phyloP scores from a whole-genome alignment of 2,329 filamentous ascomycete species.

The Scytalidium lignicola region DNA sequence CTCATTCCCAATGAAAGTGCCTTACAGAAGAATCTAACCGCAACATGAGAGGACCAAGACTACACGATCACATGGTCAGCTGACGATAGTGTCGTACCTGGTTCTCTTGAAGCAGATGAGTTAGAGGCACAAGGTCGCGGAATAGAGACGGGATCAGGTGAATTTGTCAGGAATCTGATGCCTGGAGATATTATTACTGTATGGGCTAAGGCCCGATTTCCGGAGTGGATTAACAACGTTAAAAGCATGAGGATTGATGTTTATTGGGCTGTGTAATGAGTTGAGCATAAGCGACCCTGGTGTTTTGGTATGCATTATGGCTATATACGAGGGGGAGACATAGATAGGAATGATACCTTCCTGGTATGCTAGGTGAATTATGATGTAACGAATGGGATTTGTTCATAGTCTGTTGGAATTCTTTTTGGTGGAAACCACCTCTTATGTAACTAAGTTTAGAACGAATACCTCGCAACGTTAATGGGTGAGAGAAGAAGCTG shows the following conservation, averaged over 20 bases:
- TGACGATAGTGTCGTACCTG: conserved; percentile 40
- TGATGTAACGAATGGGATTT: no score
- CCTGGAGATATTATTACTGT: conserved; percentile 58
- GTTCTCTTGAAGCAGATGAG: conserved; percentile 34
- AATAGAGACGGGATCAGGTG: conserved; percentile 43
- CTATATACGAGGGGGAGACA: no score
- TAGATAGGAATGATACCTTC: no score
- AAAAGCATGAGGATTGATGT: conserved; percentile 48
- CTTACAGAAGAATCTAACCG: conserved; percentile 41
- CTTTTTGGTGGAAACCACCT: no score
- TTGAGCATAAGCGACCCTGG: no score
- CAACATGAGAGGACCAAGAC: conserved; percentile 34
- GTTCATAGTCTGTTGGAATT: no score
- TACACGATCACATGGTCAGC: conserved; percentile 51
- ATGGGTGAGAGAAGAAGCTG: no score
- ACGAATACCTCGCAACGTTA: no score
- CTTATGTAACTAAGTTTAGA: no score
- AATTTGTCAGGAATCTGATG: conserved; percentile 50
- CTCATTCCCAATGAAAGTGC: conserved; percentile 29
- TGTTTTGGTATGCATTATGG: no score
- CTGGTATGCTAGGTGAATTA: no score
- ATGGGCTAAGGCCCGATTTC: conserved; percentile 55
- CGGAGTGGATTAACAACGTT: conserved; percentile 48
- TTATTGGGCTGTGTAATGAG: conserved; percentile 44
- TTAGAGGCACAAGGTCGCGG: conserved; percentile 42